Conservation (phyloP, 169 alveolate genomes). For the Plasmodium chabaudi region DNA sequence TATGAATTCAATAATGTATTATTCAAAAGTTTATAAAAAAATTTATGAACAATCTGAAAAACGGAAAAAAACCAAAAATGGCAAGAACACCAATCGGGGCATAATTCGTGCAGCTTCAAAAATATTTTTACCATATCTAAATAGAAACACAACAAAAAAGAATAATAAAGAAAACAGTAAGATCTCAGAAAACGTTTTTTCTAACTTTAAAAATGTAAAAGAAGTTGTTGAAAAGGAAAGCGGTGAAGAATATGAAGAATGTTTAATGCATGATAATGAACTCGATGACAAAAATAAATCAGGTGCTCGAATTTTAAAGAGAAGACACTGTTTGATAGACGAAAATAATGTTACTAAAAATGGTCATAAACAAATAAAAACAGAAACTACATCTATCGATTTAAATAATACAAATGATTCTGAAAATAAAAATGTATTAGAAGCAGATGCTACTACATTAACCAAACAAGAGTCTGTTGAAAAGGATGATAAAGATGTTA, state of each 20-base stretch:
- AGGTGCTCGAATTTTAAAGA: constrained; percentile 13
- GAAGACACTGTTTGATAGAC: constrained; percentile 10
- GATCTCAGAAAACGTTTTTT: neutral
- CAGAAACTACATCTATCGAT: neutral
- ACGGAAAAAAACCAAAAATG: neutral
- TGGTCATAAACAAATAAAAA: constrained; percentile 35
- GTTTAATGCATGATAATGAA: neutral
- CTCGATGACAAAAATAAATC: neutral
- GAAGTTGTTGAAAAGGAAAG: neutral
- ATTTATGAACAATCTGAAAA: neutral
- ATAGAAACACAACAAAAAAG: too few species aligned
- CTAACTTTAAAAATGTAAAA: neutral
- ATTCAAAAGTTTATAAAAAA: constrained; percentile 8
- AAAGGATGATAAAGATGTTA: too few species aligned
- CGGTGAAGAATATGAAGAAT: neutral
- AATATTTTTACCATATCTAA: too few species aligned
- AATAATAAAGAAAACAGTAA: too few species aligned
- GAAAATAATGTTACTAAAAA: neutral
- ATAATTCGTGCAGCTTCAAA: too few species aligned
- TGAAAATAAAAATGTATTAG: too few species aligned
- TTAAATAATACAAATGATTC: neutral
- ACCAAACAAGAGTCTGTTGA: too few species aligned
- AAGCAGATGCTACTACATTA: too few species aligned
- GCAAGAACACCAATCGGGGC: too few species aligned
- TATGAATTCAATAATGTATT: constrained; percentile 9